Conservation (phyloP, 345 rosid genomes). For the Pistacia atlantica region DNA sequence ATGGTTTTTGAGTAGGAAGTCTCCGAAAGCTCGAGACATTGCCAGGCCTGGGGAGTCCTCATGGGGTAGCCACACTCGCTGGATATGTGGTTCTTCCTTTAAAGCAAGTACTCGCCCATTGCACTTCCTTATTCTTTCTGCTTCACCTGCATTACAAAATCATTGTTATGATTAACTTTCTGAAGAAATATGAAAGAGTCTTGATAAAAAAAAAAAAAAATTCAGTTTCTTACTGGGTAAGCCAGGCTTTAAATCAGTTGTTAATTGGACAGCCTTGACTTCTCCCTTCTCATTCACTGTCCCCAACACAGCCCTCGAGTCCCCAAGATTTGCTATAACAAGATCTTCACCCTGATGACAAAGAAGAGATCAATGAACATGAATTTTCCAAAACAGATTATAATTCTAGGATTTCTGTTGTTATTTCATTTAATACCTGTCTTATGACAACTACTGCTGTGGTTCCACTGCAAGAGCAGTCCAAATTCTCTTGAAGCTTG, state of each 20-base stretch:
- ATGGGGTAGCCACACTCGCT: constrained; percentile 84
- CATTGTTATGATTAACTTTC: background rate
- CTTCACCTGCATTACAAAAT: constrained; percentile 57
- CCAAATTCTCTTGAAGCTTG: constrained; percentile 58
- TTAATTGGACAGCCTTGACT: constrained; percentile 54
- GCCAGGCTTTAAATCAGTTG: constrained; percentile 80
- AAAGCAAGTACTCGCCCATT: constrained; percentile 73
- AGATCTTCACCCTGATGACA: constrained; percentile 61
- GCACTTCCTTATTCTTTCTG: constrained; percentile 70
- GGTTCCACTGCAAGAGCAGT: constrained; percentile 75
- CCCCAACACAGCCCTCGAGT: constrained; percentile 82
- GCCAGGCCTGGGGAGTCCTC: constrained; percentile 89
- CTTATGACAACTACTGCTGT: constrained; percentile 73
- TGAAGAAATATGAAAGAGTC: too few species aligned
- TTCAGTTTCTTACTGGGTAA: constrained; percentile 54
- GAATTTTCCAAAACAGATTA: background rate
- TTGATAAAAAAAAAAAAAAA: too few species aligned
- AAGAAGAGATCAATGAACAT: background rate
- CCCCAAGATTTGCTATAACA: constrained; percentile 84
- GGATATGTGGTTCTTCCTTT: constrained; percentile 71
- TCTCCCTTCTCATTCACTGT: constrained; percentile 47
- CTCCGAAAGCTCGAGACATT: constrained; percentile 94
- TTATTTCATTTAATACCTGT: constrained; percentile 41
- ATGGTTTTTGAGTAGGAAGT: constrained; percentile 64
- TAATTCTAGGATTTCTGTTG: background rate